Evolutionary conservation across 805 yeast species (phyloP).

Genomic region (Kazachstania bromeliacearum): DNA sequence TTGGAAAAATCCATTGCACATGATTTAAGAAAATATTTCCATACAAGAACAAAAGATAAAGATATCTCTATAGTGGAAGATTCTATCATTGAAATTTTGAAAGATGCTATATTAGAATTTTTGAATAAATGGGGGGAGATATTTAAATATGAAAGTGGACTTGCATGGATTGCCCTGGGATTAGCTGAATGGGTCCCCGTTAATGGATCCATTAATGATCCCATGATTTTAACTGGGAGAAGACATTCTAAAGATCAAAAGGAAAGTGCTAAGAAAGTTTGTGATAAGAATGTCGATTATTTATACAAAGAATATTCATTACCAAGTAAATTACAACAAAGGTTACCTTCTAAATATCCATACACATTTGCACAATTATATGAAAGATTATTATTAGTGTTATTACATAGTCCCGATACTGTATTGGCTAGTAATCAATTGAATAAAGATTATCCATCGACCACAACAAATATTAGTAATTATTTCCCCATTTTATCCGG

Average conservation of each 20-base stretch:
- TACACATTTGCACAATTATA: conserved; percentile 59
- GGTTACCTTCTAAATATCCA: conserved; percentile 17
- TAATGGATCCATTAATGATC: conserved; percentile 40
- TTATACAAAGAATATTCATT: conserved; percentile 26
- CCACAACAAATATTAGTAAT: conserved; percentile 8
- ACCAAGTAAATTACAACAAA: conserved; percentile 14
- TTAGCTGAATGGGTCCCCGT: conserved; percentile 79
- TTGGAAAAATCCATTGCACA: conserved; percentile 36
- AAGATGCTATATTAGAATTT: conserved; percentile 54
- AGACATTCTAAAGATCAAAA: conserved; percentile 10
- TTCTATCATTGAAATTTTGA: conserved; percentile 46
- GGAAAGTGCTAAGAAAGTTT: conserved; percentile 1
- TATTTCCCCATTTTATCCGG: conserved; percentile 30
- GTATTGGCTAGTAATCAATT: conserved; percentile 14
- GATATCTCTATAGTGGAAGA: conserved; percentile 28
- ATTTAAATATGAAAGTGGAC: conserved; percentile 69
- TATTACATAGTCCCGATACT: conserved; percentile 61
- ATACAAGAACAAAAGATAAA: conserved; percentile 14
- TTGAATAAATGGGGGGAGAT: conserved; percentile 69
- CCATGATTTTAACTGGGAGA: conserved; percentile 20
- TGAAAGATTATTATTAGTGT: conserved; percentile 66
- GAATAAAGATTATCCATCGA: conserved; percentile 7
- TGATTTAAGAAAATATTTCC: conserved; percentile 54
- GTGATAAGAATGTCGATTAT: conserved; percentile 1
- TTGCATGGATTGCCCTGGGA: conserved; percentile 82